Evolutionary conservation across 352 stramenopile genomes (phyloP), one percentile per base, ranked within the genome.

Genomic region (Plasmopara viticola): DNA sequence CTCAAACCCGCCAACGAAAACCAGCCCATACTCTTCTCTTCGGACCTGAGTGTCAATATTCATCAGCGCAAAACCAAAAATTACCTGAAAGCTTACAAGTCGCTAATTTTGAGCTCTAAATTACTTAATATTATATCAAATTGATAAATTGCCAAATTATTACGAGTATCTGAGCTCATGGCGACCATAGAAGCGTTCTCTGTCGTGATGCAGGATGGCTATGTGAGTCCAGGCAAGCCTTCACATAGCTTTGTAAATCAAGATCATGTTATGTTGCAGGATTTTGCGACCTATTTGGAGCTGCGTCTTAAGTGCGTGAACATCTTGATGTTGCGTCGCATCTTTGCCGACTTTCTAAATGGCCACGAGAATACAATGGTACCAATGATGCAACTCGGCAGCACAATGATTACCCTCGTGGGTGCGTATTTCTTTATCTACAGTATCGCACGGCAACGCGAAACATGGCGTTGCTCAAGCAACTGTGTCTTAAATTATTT

Each of bases 271-370:
- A 69, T 81, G 44, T 53, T 86, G 42, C 61, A 84, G 50, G 57
- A 73, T 41, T 86, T 87, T 44, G 61, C 66, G 44, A 45, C 34
- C n/a, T 87, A 72, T 47, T 56, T 87, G 34, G 77, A 86, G 51
- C 40, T 53, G 38, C 70, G 72, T 9, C 59, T 84, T 47, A 53
- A 72, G 33, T 73, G 65, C 2, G 37, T 73, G 35, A 78, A 76
- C 64, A 13, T 86, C 49, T 48, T 39, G 15, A 58, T 87, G 37
- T 50, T 87, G 60, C 72, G 77, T 2, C 72, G 68, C 46, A 70
- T 87, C 33, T 60, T 77, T 33, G 62, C 63, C 51, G 77, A 86
- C 20, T 86, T 71, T 44, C 58, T 85, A 51, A 66, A 67, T 25
- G 58, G 70, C 10, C 66, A 82, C 9, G 70, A 83, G 51, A 62